Evolutionary conservation across 768 basidiomycete species (phyloP), one percentile per base, ranked within the genome.

Genomic region (Naganishia onofrii): DNA sequence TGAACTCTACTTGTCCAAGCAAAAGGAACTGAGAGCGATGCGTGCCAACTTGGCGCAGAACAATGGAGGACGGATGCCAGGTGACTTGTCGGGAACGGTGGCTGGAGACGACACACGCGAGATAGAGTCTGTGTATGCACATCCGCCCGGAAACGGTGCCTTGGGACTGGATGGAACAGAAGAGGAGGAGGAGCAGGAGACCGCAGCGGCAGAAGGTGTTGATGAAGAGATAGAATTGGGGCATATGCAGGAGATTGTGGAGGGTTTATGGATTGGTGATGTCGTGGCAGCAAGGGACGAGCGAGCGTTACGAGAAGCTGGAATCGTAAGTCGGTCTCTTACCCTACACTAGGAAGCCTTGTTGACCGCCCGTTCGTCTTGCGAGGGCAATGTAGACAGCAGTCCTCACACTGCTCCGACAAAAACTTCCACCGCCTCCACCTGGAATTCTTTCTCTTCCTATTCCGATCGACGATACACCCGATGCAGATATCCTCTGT

Each of bases 211-310:
- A 9, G 68, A 70, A 46, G 58, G 42, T 44, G 53, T 90, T 87
- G 88, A 88, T 73, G 89, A 90, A 74, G 89, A 85, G 28, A 87
- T 88, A 7, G 90, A 94, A 79, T 72, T 81, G 17, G 91, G 92
- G 75, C 91, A 92, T 76, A 90, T 94, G 89, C 87, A 94, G 82
- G 86, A 93, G 81, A 84, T 95, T 38, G 84, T 90, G 19, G 87
- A 87, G 34, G 86, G 88, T 5, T 81, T 96, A 1, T 95, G 92
- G 93, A 86, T 96, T 28, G 92, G 93, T 9, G 87, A 91, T 82
- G 81, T 93, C 8, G 82, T 83, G 8, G 90, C 88, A 73, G 90
- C 91, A 0, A 83, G 85, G 66, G 83, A 93, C 72, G 84, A 83
- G 0, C 83, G 85, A 53, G 82, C 81, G 2, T 85, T 95, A 70